These are phyloP conservation scores for Tetrapisispora arboricola DNA, from an alignment of 805 yeast species.

Conservation along the genomic window DNA sequence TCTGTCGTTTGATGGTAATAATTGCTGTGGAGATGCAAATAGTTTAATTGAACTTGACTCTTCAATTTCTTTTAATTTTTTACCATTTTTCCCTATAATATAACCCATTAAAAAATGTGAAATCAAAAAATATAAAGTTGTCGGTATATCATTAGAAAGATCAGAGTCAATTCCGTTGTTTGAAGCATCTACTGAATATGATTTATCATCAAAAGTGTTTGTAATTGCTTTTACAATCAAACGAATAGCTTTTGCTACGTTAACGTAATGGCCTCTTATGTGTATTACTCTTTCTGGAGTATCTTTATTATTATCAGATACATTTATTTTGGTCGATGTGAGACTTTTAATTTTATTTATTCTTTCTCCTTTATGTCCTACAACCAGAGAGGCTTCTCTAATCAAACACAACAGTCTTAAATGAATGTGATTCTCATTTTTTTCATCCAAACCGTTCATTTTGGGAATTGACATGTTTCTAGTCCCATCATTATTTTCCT, in stretches of 20 bases:
- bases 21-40: slow-evolving; percentile 58
- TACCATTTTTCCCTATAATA: slow-evolving; percentile 69
- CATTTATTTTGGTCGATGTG: slow-evolving; percentile 56
- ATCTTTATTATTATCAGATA: slow-evolving; percentile 61
- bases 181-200: not conserved
- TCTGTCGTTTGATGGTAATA: slow-evolving; percentile 73
- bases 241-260: slow-evolving; percentile 76
- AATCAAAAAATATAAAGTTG: slow-evolving; percentile 50
- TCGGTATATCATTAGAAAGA: slow-evolving; percentile 37
- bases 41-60: slow-evolving; percentile 70
- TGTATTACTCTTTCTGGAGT: slow-evolving; percentile 66
- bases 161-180: not conserved
- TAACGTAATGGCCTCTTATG: slow-evolving; percentile 64
- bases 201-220: not conserved
- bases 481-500: not conserved
- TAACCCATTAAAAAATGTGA: slow-evolving; percentile 77
- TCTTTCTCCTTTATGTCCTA: slow-evolving; percentile 73
- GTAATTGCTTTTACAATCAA: slow-evolving; percentile 52
- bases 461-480: not conserved
- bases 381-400: slow-evolving; percentile 64
- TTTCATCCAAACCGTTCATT: not conserved
- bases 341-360: slow-evolving; percentile 53
- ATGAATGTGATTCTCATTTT: slow-evolving; percentile 45
- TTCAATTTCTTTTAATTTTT: slow-evolving; percentile 69
- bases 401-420: slow-evolving; percentile 68